Conservation (phyloP, 2,329 filamentous ascomycete genomes). For the Fusarium virguliforme region DNA sequence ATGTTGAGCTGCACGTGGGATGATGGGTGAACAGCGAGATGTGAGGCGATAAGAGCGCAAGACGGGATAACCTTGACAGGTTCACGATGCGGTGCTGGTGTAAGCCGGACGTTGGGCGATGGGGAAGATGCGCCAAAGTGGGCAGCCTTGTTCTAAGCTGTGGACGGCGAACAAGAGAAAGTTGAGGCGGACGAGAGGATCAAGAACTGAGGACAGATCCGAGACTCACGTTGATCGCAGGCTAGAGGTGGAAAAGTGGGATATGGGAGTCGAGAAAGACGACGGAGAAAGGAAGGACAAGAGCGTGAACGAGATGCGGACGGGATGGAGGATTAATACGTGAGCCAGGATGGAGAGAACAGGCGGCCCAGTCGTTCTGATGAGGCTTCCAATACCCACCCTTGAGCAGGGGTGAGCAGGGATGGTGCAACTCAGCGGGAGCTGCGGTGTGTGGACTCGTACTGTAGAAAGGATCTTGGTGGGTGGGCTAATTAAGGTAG, state of each 20-base stretch:
- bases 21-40: conserved; percentile 5
- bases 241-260: conserved; percentile 43
- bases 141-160: conserved; percentile 32
- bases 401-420: conserved; percentile 39
- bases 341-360: conserved; percentile 48
- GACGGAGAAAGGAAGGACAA: conserved; percentile 42
- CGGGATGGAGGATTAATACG: conserved; percentile 52
- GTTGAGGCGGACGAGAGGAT: conserved; percentile 27
- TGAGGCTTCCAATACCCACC: conserved; percentile 52
- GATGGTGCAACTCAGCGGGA: conserved; percentile 41
- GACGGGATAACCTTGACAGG: conserved; percentile 33
- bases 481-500: conserved; percentile 45
- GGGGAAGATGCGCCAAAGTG: conserved; percentile 26
- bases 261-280: conserved; percentile 47
- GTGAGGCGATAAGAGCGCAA: conserved; percentile 25
- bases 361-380: conserved; percentile 50
- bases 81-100: conserved; percentile 24
- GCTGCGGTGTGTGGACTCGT: conserved; percentile 41
- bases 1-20: conserved; percentile 25
- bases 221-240: conserved; percentile 34
- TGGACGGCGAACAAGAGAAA: conserved; percentile 30
- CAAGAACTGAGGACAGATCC: conserved; percentile 29
- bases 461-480: conserved; percentile 31
- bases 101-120: conserved; percentile 38
- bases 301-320: conserved; percentile 42